Evolutionary conservation across 768 basidiomycete genomes (phyloP).

Genomic region (Termitomyces titanicus): DNA sequence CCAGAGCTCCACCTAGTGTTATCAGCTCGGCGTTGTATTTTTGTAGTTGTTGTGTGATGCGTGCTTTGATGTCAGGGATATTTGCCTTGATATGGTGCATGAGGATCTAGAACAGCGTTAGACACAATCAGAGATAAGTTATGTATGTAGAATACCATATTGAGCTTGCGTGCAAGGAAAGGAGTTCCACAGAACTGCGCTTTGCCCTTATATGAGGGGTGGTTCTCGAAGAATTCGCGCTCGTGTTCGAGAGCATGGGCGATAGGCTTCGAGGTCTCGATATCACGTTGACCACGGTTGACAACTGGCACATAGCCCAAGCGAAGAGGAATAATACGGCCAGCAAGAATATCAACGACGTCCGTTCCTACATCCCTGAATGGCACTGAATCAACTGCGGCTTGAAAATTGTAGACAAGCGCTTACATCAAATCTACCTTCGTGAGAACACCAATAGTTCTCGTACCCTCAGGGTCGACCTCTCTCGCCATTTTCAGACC

Average conservation of each 20-base stretch:
- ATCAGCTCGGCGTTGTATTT: constrained; percentile 85
- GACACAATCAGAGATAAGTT: background rate
- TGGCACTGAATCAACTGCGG: background rate
- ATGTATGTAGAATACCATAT: constrained; percentile 58
- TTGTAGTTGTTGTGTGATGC: constrained; percentile 86
- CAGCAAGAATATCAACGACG: constrained; percentile 97
- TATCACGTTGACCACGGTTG: constrained; percentile 97
- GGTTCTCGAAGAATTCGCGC: constrained; percentile 91
- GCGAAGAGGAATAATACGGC: constrained; percentile 92
- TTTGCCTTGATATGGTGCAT: constrained; percentile 99
- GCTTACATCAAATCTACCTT: constrained; percentile 97
- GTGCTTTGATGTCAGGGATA: constrained; percentile 96
- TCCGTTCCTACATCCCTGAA: constrained; percentile 96
- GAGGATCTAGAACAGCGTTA: constrained; percentile 61
- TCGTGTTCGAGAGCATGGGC: constrained; percentile 83
- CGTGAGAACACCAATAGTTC: constrained; percentile 97
- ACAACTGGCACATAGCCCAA: constrained; percentile 98
- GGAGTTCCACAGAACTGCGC: constrained; percentile 97
- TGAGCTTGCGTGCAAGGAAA: constrained; percentile 91
- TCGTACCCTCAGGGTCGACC: constrained; percentile 93
- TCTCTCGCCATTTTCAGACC: constrained; percentile 94
- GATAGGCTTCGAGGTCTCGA: constrained; percentile 87
- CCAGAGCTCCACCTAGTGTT: constrained; percentile 82
- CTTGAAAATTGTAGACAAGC: background rate
- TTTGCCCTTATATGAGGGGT: constrained; percentile 90